Percentiles rank a stretch among this genome's conserved stretches.
Conservation (phyloP, 495 filamentous ascomycete species). For the Zalerion maritima region DNA sequence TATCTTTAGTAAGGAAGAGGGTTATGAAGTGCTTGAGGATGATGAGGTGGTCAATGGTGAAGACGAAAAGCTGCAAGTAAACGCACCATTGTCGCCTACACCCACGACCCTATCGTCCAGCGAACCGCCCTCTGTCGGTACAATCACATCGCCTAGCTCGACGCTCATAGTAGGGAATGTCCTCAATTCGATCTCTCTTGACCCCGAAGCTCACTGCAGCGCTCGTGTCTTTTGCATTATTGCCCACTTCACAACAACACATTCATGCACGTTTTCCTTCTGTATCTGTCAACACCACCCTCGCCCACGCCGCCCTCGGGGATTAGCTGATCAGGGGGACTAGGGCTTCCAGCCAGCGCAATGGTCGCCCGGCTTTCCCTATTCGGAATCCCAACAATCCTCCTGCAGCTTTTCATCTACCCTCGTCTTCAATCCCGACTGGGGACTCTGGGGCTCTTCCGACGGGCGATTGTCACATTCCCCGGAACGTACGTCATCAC, state of each 20-base stretch:
- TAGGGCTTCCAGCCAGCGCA: conserved; percentile 50
- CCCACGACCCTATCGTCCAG: conserved; percentile 34
- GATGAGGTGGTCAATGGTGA: conserved; percentile 5
- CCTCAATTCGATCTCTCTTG: too few relatives aligned
- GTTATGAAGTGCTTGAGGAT: conserved; percentile 6
- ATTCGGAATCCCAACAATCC: conserved; percentile 55
- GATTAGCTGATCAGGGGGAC: conserved; percentile 58
- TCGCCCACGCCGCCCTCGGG: conserved; percentile 32
- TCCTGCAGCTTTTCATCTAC: conserved; percentile 57
- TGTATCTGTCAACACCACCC: conserved; percentile 57
- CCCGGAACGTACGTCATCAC: conserved; percentile 49
- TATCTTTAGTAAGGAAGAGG: conserved; percentile 8
- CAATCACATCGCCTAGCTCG: too few relatives aligned
- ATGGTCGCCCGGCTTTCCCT: conserved; percentile 56
- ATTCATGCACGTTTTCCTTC: conserved; percentile 60
- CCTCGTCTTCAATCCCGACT: conserved; percentile 42
- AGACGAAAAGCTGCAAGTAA: conserved; percentile 14
- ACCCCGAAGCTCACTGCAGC: conserved; percentile 47
- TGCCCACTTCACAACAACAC: conserved; percentile 63
- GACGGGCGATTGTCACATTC: conserved; percentile 44
- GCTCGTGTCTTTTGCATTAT: conserved; percentile 46
- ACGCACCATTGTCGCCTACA: conserved; percentile 7
- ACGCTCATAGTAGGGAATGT: too few relatives aligned
- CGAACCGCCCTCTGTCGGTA: too few relatives aligned
- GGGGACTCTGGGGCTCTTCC: conserved; percentile 47